Conservation (phyloP, 192 early-diverging fungal species). For the Chytriomyces sp. region DNA sequence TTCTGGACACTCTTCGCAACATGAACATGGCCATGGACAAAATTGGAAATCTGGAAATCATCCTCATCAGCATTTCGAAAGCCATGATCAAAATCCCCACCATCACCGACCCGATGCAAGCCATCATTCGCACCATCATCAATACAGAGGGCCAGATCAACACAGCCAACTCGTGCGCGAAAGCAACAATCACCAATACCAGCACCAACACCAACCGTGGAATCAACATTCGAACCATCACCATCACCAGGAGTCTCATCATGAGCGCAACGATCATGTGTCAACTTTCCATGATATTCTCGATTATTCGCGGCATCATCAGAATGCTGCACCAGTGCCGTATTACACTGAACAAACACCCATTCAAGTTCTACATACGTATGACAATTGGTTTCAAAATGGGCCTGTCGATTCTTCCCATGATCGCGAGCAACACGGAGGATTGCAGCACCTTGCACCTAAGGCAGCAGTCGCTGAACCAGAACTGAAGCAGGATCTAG, state of each 20-base stretch:
- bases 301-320: not conserved
- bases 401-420: no score
- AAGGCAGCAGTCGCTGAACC: no score
- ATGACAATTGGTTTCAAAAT: conserved; percentile 22
- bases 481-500: no score
- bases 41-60: not conserved
- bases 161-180: not conserved
- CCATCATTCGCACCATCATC: not conserved
- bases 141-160: not conserved
- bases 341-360: conserved; percentile 26
- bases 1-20: not conserved
- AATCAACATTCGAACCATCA: not conserved
- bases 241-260: not conserved
- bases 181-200: not conserved
- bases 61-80: not conserved
- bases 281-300: conserved; percentile 26
- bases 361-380: conserved; percentile 23
- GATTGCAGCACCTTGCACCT: no score
- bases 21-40: not conserved
- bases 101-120: not conserved
- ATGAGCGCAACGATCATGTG: conserved; percentile 3
- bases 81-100: not conserved
- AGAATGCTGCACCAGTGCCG: conserved; percentile 9
- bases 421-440: no score
- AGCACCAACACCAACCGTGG: not conserved